Evolutionary conservation across 306 rosid species (phyloP), one percentile per base, ranked within the genome.

Genomic region (Corylus heterophylla): DNA sequence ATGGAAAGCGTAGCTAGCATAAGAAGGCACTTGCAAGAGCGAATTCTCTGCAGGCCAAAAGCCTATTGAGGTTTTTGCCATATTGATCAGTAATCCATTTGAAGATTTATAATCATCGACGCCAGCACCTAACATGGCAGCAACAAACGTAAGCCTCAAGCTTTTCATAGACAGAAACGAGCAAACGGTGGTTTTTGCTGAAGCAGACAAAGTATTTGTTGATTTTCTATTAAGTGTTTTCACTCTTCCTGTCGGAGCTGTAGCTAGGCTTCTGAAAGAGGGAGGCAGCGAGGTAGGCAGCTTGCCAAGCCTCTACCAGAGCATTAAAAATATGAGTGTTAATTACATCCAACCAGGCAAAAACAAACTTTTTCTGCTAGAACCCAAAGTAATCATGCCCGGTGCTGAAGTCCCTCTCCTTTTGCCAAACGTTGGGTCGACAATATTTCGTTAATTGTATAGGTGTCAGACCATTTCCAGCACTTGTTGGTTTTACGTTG

Each of bases 171-270:
- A 85, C 66, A 20, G 29, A 0, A 52, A 74, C 17, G 2, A 3
- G 0, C 31, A 45, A 5, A 68, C 7, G 12, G 77, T 85, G 5
- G 70, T 77, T 0, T 81, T 67, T 9, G 85, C 85, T 0, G 85
- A 64, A 35, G 70, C 45, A 25, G 67, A 48, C 4, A 77, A 77
- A 25, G 77, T 51, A 14, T 69, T 78, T 9, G 70, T 54, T 4
- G 83, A 84, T 44, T 80, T 84, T 35, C 82, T 84, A 3, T 73
- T 77, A 63, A 9, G 22, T 22, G n/a, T 81, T 25, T 45, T 81
- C 1, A 27, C 78, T 20, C 59, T 81, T 45, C 83, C 76, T 0
- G 10, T 78, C 4, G 85, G 76, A 12, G 74, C 79, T 12, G 37
- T 83, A 3, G 52, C 64, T 9, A 29, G 74, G 8, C 78, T 69